phyloP scores from a whole-genome alignment of 177 flowering plant genomes.

The Vitis hybrid region DNA sequence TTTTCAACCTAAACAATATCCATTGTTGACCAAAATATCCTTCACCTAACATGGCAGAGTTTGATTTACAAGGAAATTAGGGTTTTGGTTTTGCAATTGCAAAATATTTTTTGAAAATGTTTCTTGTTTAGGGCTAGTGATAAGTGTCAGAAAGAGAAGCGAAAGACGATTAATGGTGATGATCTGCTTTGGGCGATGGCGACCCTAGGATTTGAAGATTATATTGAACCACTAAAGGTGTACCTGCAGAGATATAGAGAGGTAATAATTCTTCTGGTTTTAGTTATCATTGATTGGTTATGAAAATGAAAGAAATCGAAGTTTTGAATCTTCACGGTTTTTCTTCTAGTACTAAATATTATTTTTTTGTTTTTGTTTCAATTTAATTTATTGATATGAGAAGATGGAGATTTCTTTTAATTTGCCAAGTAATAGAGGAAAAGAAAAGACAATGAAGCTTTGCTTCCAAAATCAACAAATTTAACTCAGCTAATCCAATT shows the following conservation, averaged over 20 bases:
- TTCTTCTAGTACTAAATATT: too few relatives aligned
- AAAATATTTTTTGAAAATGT: background rate
- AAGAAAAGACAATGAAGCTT: background rate
- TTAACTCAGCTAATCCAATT: background rate
- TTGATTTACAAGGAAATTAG: background rate
- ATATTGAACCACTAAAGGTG: constrained; percentile 19
- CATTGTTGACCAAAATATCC: too few relatives aligned
- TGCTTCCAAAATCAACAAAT: too few relatives aligned
- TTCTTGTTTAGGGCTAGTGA: constrained; percentile 23
- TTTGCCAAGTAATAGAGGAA: background rate
- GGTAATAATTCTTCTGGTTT: constrained; percentile 6
- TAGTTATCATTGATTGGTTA: background rate
- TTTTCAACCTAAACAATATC: too few relatives aligned
- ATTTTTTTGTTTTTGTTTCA: too few relatives aligned
- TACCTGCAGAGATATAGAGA: constrained; percentile 25
- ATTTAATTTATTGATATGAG: too few relatives aligned
- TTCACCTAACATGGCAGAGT: background rate
- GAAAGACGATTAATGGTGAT: constrained; percentile 10
- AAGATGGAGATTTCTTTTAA: background rate
- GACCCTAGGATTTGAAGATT: constrained; percentile 24
- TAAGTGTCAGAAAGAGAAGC: constrained; percentile 28
- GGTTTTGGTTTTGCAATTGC: background rate
- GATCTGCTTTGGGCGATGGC: constrained; percentile 24
- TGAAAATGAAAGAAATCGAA: background rate
- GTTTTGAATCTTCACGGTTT: background rate